Base-by-base conservation (phyloP, 495 filamentous ascomycete species). In the Aspergillus sparsus region DNA sequence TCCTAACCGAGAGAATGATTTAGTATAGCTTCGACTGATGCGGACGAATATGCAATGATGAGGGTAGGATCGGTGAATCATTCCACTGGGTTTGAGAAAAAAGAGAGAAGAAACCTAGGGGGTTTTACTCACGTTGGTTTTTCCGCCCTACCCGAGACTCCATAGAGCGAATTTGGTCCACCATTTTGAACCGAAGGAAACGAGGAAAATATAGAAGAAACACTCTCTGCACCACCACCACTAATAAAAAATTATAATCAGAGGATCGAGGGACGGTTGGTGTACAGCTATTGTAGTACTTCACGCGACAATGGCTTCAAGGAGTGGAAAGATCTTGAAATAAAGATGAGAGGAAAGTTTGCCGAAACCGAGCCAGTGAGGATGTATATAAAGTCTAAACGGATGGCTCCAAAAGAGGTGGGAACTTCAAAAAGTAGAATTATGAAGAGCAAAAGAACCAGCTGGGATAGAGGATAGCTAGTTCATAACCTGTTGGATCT, bases 71-170 rank as follows among this genome's bases (percentile, higher is more conserved):
- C 47, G 57, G 18, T 36, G 49, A 36, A 36, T 36, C 42, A 32
- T 49, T 8, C 35, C 36, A 60, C 35, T 39, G 46, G 37, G 37
- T 2, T 53, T 52, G 55, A 7, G 49, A 50, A 12, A 36, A 15
- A 32, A 36, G 41, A 49, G 33, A 11, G 33, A 46, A 31, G 51
- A 34, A 54, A 39, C 32, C 12, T 32, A 49, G 15, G 52, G 46
- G 58, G 60, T 18, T 7, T 53, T 36, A 89, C 89, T 88, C 80
- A 92, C 89, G 82, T 78, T 92, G 89, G 68, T 90, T 91, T 68
- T 77, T 85, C 66, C 89, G 82, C 63, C 89, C 89, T 57, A 83
- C 84, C 55, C 89, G 88, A 65, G 87, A 85, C 81, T 91, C 85
- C 87, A 92, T 92, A 35, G 86, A 79, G 55, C 87, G 87, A 74